Evolutionary conservation across 192 early-diverging fungal genomes (phyloP), one percentile per base, ranked within the genome.

Genomic region (Gamsiella multidivaricata): DNA sequence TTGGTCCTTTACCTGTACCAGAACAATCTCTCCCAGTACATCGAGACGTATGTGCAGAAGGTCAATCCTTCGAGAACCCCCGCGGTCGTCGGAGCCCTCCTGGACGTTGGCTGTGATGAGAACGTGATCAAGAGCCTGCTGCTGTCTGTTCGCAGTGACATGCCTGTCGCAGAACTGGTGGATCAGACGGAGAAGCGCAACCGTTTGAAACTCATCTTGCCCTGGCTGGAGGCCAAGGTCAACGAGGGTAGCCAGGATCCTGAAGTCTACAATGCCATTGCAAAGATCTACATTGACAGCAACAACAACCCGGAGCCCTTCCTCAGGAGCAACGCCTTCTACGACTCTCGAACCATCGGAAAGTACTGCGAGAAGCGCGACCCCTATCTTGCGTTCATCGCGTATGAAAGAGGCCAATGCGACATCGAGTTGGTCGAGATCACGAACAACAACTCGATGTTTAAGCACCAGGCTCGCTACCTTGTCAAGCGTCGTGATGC

Each of bases 311-410:
- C 98, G 10, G 98, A 99, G 78, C 86, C 89, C 49, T 99, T 99
- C 89, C 84, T 99, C 65, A 92, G 88, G 72, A 91, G 91, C 59
- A 96, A 96, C 70, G 82, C 87, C 54, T 67, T 49, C 53, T 57
- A 69, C 22, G 82, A 93, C 82, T 90, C 96, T 20, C 85, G 90
- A 26, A 85, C 93, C n/a, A 92, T 99, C 61, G 98, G 98, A 61
- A 94, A 96, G 57, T 98, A 98, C 88, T 98, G 98, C 86, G 98
- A 98, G 82, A 98, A 97, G 86, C 91, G 96, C 42, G 98, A 99
- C 70, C 98, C 98, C 25, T 93, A 93, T 68, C 87, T 99, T 32
- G 98, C 98, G 11, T 98, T 88, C 60, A 92, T 98, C 61, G 93
- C 94, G 34, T 99, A 98, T 84, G 89, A 95, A 65, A 91, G 94